Evolutionary conservation across 208 protist species (phyloP).

Genomic region (Lotmaria passim): DNA sequence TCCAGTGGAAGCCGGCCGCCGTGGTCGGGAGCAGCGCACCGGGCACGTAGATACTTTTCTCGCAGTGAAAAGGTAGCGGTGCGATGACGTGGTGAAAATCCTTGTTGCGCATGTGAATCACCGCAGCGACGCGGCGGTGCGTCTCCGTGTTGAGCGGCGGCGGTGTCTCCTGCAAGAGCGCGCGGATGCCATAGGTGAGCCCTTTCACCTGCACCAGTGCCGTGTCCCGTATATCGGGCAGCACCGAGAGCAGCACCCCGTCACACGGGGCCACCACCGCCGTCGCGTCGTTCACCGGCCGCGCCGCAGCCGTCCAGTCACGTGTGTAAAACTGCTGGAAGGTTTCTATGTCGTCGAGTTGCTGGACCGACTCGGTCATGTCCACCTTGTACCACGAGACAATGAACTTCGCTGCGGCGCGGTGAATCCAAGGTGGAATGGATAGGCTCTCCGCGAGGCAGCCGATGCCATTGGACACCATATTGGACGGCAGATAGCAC

Average conservation of each 20-base stretch:
- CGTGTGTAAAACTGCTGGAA: conserved; percentile 87
- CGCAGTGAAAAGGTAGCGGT: conserved; percentile 52
- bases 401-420: conserved; percentile 41
- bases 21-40: conserved; percentile 74
- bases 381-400: conserved; percentile 66
- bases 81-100: conserved; percentile 88
- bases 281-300: conserved; percentile 38
- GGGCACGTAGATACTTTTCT: conserved; percentile 78
- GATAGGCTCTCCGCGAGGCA: conserved; percentile 42
- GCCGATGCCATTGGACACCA: conserved; percentile 56
- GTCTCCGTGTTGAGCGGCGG: conserved; percentile 34
- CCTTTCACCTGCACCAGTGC: conserved; percentile 86
- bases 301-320: conserved; percentile 50
- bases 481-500: conserved; percentile 69
- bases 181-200: conserved; percentile 59
- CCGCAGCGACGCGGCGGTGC: conserved; percentile 61
- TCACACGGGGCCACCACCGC: conserved; percentile 72
- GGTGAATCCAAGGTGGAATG: conserved; percentile 58
- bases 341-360: conserved; percentile 42
- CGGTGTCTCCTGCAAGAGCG: conserved; percentile 57
- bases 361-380: conserved; percentile 40
- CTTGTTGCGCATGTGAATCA: conserved; percentile 66
- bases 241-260: conserved; percentile 63
- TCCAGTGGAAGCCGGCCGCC: conserved; percentile 75
- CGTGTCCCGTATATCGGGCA: conserved; percentile 36